These are phyloP conservation scores for Clavariopsis aquatica DNA, from an alignment of 495 filamentous ascomycete species.

Conservation along the genomic window DNA sequence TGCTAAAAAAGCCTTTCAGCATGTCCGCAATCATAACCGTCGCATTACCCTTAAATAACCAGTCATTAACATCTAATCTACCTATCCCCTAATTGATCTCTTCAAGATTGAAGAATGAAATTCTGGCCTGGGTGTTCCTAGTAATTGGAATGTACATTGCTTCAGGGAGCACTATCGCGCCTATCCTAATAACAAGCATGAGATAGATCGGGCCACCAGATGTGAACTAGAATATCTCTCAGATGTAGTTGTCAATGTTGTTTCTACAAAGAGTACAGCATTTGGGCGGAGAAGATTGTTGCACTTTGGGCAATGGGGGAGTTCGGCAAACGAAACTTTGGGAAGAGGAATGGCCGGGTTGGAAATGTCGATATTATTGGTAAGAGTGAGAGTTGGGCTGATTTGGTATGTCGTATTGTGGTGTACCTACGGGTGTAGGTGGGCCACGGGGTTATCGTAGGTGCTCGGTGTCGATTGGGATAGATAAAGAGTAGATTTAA, in stretches of 20 bases:
- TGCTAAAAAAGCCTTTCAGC: conserved; percentile 21
- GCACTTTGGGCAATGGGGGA: conserved; percentile 18
- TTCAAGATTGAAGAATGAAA: conserved; percentile 32
- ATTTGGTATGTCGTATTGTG: not conserved
- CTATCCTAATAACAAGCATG: conserved; percentile 36
- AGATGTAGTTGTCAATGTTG: not conserved
- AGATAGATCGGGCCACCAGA: conserved; percentile 15
- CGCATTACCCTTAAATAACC: conserved; percentile 36
- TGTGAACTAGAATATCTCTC: conserved; percentile 12
- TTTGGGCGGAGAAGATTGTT: conserved; percentile 25
- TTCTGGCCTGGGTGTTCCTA: conserved; percentile 24
- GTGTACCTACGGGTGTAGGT: too few species aligned
- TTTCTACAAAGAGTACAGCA: conserved; percentile 30
- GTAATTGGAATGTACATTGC: conserved; percentile 32
- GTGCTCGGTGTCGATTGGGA: too few species aligned
- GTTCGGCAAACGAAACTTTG: not conserved
- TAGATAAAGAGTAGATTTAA: too few species aligned
- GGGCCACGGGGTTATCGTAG: too few species aligned
- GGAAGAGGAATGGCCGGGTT: not conserved
- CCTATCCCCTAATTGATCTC: conserved; percentile 9
- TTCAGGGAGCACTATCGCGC: conserved; percentile 29
- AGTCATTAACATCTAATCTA: conserved; percentile 22
- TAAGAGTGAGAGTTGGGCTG: not conserved
- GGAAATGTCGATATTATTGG: conserved; percentile 4
- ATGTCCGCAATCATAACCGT: conserved; percentile 22